Base-by-base conservation (phyloP, 805 yeast genomes). In the Wickerhamiella lipophila region DNA sequence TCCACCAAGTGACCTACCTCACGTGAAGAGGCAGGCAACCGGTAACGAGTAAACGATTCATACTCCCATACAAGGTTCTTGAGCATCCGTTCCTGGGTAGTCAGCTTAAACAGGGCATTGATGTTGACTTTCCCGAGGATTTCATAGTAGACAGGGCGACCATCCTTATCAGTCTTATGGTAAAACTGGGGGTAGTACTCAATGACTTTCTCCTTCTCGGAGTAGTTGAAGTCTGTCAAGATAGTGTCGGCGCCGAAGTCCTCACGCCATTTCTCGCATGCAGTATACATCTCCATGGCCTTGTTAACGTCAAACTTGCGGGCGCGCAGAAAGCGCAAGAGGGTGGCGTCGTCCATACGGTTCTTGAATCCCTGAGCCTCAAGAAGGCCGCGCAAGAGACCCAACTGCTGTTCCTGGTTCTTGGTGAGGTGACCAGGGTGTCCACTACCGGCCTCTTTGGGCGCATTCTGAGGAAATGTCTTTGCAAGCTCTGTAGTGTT, bases 51-150 rank as follows among this genome's bases (percentile, higher is more conserved):
- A 65, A 92, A 87, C 38, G 94, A 75, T 72, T 92, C 98, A 67
- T 92, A 92, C 69, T 92, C 98, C 95, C 96, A 87, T 49, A 88
- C 96, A 59, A 92, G 73, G 68, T 92, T 92, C 69, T 83, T 81
- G 64, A 92, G 72, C 97, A 92, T 88, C 63, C 97, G 80, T 60
- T 92, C 96, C 66, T 86, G 94, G 36, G 89, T 78, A 54, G 98
- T 92, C 65, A 92, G 78, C 69, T 85, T 84, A 72, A 83, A 77
- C 94, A 92, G 83, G 64, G 86, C 94, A 30, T 79, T 73, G 66
- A 92, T 73, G 68, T 89, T 84, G 53, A 92, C 96, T 47, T 80
- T 70, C 49, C 98, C 97, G 56, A 92, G 75, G 64, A 89, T 95
- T 73, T 92, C 98, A 59, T 82, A 74, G 69, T 92, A 92, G 43